A percentile compares a stretch with the other conserved stretches of the same genome.
Conservation (phyloP, 2,329 filamentous ascomycete genomes). For the Trichoderma koningiopsis region DNA sequence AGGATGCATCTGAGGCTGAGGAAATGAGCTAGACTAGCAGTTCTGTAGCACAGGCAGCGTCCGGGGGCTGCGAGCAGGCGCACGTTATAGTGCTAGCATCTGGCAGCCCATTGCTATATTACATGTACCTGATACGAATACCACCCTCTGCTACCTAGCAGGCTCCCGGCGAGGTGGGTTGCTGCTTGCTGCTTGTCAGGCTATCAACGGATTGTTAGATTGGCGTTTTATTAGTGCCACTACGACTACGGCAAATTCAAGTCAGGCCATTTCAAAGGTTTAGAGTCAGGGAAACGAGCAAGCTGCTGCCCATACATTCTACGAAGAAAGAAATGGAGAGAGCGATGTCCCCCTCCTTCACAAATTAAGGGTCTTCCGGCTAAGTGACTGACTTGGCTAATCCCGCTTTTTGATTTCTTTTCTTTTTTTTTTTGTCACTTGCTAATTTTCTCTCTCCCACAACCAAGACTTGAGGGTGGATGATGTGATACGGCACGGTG, state of each 20-base stretch:
- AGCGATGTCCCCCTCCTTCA: neutral
- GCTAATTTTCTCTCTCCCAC: neutral
- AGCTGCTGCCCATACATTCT: neutral
- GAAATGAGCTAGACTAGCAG: conserved; percentile 7
- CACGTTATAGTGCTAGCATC: neutral
- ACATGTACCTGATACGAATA: neutral
- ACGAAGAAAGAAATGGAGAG: neutral
- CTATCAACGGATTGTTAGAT: neutral
- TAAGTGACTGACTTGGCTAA: neutral
- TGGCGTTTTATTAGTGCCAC: neutral
- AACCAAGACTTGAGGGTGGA: neutral
- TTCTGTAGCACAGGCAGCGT: neutral
- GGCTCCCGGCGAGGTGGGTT: neutral
- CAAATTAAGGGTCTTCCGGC: neutral
- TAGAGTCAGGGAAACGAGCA: neutral
- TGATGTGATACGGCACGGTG: neutral
- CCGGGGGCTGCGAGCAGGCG: neutral
- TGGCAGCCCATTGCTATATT: too few species aligned
- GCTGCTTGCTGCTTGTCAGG: too few species aligned
- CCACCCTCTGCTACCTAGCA: neutral
- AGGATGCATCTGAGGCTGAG: conserved; percentile 25
- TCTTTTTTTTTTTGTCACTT: neutral
- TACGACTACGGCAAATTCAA: neutral
- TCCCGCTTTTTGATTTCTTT: neutral
- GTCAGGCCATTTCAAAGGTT: neutral